These are phyloP conservation scores for Leccinum variicolor DNA, from an alignment of 768 basidiomycete species.

Conservation along the genomic window DNA sequence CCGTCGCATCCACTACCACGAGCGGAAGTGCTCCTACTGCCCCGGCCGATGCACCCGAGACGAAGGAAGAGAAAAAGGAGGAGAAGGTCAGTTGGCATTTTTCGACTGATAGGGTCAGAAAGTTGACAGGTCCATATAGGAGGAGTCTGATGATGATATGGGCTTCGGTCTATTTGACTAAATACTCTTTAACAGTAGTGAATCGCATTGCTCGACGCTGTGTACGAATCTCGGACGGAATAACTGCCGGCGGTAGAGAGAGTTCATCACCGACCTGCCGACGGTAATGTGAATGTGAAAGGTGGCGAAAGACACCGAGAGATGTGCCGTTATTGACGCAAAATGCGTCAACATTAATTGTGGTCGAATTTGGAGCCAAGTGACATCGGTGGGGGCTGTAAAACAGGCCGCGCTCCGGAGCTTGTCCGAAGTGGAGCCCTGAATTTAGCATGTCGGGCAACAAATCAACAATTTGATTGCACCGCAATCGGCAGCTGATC, in stretches of 20 bases:
- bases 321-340: conserved; percentile 7
- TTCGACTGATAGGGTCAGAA: background rate
- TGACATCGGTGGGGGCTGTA: background rate
- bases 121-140: conserved; percentile 40
- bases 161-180: conserved; percentile 99
- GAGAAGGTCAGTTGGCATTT: conserved; percentile 61
- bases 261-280: conserved; percentile 14
- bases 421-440: background rate
- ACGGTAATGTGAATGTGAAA: conserved; percentile 16
- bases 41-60: conserved; percentile 58
- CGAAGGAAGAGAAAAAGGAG: conserved; percentile 87
- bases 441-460: conserved; percentile 1
- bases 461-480: conserved; percentile 6
- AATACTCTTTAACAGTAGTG: conserved; percentile 15
- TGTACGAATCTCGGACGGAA: background rate
- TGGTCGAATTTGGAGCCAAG: background rate
- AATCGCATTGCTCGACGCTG: background rate
- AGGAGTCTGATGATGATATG: conserved; percentile 98
- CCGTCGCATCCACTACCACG: conserved; percentile 47
- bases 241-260: conserved; percentile 17
- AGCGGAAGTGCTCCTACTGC: conserved; percentile 47
- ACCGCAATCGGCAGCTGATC: conserved; percentile 27
- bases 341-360: background rate
- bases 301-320: conserved; percentile 19
- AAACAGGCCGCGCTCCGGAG: conserved; percentile 3